phyloP scores from a whole-genome alignment of 108 stramenopile genomes.

The Aurantiochytrium sp. region DNA sequence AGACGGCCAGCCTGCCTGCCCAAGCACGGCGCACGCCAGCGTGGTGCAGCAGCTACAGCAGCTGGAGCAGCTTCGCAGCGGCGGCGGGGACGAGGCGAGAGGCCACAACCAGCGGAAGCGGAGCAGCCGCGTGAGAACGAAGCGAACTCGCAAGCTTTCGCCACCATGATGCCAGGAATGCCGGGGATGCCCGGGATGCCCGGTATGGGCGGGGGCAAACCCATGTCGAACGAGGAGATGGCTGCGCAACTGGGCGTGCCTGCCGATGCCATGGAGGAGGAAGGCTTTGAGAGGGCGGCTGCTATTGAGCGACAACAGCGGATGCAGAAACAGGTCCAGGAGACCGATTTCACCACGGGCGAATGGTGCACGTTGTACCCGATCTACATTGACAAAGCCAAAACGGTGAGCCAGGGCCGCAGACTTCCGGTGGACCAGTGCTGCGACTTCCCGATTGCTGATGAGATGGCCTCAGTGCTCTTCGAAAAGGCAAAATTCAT shows the following conservation, averaged over 20 bases:
- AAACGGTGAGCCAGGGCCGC: neutral
- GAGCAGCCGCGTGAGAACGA: no score
- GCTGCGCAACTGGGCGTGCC: neutral
- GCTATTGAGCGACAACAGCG: neutral
- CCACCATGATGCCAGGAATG: neutral
- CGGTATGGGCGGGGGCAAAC: neutral
- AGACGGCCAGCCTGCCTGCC: no score
- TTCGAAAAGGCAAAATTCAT: neutral
- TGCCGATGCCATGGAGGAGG: neutral
- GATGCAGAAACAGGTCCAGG: neutral
- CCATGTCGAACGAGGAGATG: neutral
- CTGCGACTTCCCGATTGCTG: neutral
- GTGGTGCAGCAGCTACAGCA: no score
- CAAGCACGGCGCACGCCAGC: no score
- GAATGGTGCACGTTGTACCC: constrained; percentile 13
- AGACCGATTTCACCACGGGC: neutral
- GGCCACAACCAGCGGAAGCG: no score
- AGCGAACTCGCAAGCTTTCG: no score
- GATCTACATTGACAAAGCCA: neutral
- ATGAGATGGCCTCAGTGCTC: neutral
- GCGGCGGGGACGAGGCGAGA: no score
- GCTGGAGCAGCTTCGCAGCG: no score
- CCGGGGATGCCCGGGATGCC: neutral
- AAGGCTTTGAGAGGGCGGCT: neutral
- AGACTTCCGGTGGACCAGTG: neutral